Evolutionary conservation across 805 yeast genomes (phyloP), one percentile per base, ranked within the genome.

Genomic region (Blastobotrys chiropterorum): DNA sequence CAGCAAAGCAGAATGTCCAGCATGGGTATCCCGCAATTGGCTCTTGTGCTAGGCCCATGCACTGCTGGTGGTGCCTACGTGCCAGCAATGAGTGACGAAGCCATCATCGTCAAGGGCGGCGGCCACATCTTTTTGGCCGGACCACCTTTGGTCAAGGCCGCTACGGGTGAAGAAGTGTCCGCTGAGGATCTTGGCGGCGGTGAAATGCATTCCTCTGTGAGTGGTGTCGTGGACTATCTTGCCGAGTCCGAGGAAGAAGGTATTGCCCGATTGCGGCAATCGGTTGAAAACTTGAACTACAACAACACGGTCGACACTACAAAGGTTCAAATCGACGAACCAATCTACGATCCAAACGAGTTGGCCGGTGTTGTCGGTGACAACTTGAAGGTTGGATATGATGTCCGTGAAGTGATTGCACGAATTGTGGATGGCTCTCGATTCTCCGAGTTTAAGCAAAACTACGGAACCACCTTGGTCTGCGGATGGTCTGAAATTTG

Each of bases 41-140:
- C 68, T 7, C 57, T 64, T 11, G 68, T 64, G 7, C 54, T 64
- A 44, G 68, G 68, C 11, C 68, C 68, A 5, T 64, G 68, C 41
- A 64, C 68, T 11, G 68, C 68, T 13, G 68, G 68, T n/a, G 68
- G 68, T 11, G 68, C 68, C 47, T 64, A 64, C 48, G 68, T 64
- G 3, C 68, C 68, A 19, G 68, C 68, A 17, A 64, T 64, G 68
- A 59, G 64, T 17, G 68, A 64, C 53, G 68, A 64, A 53, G 56
- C 66, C 41, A 62, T 64, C 47, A 64, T 64, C 30, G 68, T 64
- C 51, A 57, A 55, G 48, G 67, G 67, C 0, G 58, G 61, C 11
- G 68, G 68, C 41, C 67, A 64, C 49, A 64, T 64, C 26, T 64
- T 64, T 57, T 51, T 64, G 49, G 68, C 68, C 15, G 68, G 68